Evolutionary conservation across 106 monocot species (phyloP).

Genomic region (Allium cepa): DNA sequence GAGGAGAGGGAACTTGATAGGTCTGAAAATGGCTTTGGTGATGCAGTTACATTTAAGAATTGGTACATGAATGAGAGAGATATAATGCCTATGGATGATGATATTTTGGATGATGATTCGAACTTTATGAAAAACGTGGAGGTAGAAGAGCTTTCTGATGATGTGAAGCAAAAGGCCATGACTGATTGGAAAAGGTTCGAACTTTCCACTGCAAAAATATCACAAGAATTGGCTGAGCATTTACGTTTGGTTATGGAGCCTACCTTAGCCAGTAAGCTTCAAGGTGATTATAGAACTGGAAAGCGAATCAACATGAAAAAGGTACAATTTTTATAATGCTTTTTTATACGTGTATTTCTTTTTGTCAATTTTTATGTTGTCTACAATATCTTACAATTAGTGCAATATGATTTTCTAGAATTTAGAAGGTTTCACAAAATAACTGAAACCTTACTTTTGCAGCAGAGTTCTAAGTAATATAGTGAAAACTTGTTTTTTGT

Average conservation of each 20-base stretch:
- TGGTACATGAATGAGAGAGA: constrained; percentile 35
- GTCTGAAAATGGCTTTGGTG: constrained; percentile 7
- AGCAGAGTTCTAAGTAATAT: no score
- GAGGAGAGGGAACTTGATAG: constrained; percentile 15
- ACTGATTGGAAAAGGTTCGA: constrained; percentile 74
- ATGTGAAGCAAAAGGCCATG: constrained; percentile 24
- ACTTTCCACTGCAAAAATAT: constrained; percentile 49
- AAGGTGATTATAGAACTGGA: constrained; percentile 94
- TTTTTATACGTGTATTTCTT: neutral
- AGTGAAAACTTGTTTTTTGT: no score
- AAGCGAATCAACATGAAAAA: constrained; percentile 98
- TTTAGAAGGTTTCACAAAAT: no score
- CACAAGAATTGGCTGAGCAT: constrained; percentile 81
- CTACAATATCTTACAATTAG: neutral
- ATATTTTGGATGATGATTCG: neutral
- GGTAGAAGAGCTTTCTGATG: constrained; percentile 21
- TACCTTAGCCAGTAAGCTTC: constrained; percentile 86
- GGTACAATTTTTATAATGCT: constrained; percentile 18
- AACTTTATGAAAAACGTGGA: constrained; percentile 13
- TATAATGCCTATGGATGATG: constrained; percentile 6
- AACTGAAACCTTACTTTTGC: no score
- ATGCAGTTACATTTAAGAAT: constrained; percentile 46
- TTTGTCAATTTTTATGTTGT: neutral
- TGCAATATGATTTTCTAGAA: no score
- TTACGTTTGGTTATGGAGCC: constrained; percentile 89